Base-by-base conservation (phyloP, 441 rosid genomes). In the Adansonia madagascariensis region DNA sequence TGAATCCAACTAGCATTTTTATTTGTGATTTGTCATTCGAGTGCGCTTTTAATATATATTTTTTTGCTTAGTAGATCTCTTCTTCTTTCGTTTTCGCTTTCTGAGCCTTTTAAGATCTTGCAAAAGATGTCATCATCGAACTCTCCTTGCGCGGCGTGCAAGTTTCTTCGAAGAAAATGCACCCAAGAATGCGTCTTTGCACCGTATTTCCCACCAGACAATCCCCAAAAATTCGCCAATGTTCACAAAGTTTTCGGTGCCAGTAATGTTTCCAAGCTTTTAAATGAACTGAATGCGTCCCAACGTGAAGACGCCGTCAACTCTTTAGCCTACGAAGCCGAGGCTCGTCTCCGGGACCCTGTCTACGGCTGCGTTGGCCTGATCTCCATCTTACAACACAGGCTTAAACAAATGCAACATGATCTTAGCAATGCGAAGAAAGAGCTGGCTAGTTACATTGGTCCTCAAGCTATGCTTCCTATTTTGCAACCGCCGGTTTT, bases 131-230 rank as follows among this genome's bases (percentile, higher is more conserved):
- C 98, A 39, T 86, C 97, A 11, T 85, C 94, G 7, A 92, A 84
- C 80, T 91, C 99, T 43, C 97, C 99, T 8, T 95, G 99, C n/a
- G 99, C 98, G 15, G 99, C 98, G 63, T 95, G 99, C 89, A 93
- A 93, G 78, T 86, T 88, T 69, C 87, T 84, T 8, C 83, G 99
- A 59, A 83, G 93, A 74, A 95, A 95, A 84, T 95, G 99, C 84
- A 91, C 94, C 0, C 97, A 88, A 59, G 97, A 95, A 75, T 95
- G 99, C 80, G 92, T 90, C 12, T 95, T 92, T 55, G 99, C 99
- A 22, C 99, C 99, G 0, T 93, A 95, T 74, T 95, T 95, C 67
- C 98, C 97, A 22, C 98, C 99, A 6, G 98, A 95, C 62, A 91
- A 95, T 79, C 96, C 97, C 0, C 94, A 86, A 20, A 92, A 89